These are phyloP conservation scores for Phanerodontia chrysosporium DNA, from an alignment of 768 basidiomycete genomes.

Conservation along the genomic window DNA sequence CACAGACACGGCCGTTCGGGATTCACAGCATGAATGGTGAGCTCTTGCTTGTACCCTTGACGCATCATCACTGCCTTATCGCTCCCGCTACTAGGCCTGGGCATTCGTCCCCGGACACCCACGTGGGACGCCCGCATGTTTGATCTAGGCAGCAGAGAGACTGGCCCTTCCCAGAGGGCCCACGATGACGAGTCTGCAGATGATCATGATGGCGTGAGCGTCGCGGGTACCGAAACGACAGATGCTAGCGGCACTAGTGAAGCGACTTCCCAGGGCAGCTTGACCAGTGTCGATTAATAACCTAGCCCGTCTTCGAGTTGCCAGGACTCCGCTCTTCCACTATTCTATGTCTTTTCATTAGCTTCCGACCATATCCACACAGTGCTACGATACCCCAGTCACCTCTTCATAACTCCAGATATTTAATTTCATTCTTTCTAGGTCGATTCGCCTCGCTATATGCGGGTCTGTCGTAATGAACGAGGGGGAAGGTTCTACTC, in stretches of 20 bases:
- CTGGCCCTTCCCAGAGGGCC: background rate
- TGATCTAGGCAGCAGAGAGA: constrained; percentile 1
- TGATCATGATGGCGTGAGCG: constrained; percentile 33
- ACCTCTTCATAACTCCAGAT: too few relatives aligned
- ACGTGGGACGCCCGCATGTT: constrained; percentile 22
- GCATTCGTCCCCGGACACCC: constrained; percentile 23
- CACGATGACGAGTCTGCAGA: constrained; percentile 14
- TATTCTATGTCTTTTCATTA: background rate
- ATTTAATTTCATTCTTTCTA: too few relatives aligned
- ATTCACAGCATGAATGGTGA: constrained; percentile 42
- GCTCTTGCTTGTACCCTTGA: constrained; percentile 29
- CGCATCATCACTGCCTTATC: constrained; percentile 16
- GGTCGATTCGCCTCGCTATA: too few relatives aligned
- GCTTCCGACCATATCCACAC: background rate
- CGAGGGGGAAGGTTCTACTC: too few relatives aligned
- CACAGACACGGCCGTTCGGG: constrained; percentile 31
- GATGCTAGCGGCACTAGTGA: constrained; percentile 34
- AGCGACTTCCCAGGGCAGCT: constrained; percentile 33
- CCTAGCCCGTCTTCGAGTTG: background rate
- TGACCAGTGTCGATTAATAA: constrained; percentile 45
- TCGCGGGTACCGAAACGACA: constrained; percentile 32
- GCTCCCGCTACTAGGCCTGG: constrained; percentile 18
- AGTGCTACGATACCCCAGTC: background rate
- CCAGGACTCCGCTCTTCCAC: too few relatives aligned
- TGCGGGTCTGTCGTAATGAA: too few relatives aligned